Conservation (phyloP, 2,329 filamentous ascomycete genomes). For the Delphinella strobiligena region DNA sequence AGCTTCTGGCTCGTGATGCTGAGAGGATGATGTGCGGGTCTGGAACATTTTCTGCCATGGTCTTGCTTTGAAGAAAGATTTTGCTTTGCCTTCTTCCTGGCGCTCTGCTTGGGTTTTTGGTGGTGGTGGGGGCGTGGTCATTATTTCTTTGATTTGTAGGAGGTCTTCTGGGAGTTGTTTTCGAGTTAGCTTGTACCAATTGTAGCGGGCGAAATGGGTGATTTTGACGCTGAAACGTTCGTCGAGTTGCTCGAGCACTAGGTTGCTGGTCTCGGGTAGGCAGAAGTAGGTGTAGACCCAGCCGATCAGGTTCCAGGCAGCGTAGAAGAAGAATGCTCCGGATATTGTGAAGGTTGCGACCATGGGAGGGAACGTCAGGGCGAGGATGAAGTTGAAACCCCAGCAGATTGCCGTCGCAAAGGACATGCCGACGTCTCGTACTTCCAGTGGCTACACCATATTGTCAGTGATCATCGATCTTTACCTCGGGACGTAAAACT, state of each 20-base stretch:
- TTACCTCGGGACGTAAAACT: background rate
- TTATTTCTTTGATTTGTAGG: too few relatives aligned
- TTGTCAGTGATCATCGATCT: background rate
- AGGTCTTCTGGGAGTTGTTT: too few relatives aligned
- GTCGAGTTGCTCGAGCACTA: slow-evolving; percentile 33
- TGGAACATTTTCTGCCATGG: too few relatives aligned
- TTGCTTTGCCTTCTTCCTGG: too few relatives aligned
- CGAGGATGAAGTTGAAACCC: slow-evolving; percentile 43
- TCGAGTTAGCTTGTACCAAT: too few relatives aligned
- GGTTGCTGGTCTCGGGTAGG: slow-evolving; percentile 32
- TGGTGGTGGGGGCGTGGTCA: too few relatives aligned
- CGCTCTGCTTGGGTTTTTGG: too few relatives aligned
- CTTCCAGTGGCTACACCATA: slow-evolving; percentile 23
- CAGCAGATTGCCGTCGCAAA: slow-evolving; percentile 40
- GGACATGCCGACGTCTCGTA: slow-evolving; percentile 24
- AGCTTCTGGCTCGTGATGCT: too few relatives aligned
- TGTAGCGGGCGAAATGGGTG: too few relatives aligned
- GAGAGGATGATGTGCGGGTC: too few relatives aligned
- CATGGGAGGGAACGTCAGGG: slow-evolving; percentile 42
- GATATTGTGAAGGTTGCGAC: slow-evolving; percentile 35
- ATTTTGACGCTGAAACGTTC: slow-evolving; percentile 16
- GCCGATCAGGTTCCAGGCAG: slow-evolving; percentile 29
- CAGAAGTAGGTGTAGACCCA: slow-evolving; percentile 14
- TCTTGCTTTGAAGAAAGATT: too few relatives aligned
- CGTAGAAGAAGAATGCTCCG: slow-evolving; percentile 45